phyloP scores from a whole-genome alignment of 257 asterid species.

The Nemophila menziesii region DNA sequence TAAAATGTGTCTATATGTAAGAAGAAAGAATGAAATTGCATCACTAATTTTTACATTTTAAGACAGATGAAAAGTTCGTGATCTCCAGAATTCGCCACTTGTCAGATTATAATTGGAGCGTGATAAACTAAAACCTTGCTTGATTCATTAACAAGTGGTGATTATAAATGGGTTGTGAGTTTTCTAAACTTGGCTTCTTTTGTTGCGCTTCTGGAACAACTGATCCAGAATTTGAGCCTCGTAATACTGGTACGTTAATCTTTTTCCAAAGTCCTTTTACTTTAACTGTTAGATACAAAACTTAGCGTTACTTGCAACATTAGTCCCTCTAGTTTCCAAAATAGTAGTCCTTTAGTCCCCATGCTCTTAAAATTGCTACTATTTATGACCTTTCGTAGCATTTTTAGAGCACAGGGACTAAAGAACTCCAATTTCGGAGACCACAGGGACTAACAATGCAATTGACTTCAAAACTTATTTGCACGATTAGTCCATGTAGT shows the following conservation, averaged over 20 bases:
- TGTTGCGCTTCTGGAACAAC: slow-evolving; percentile 28
- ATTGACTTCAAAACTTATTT: no score
- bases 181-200: slow-evolving; percentile 26
- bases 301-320: no score
- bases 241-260: slow-evolving; percentile 19
- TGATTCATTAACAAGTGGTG: slow-evolving; percentile 1
- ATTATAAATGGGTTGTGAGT: slow-evolving; percentile 32
- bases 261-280: background rate
- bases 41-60: background rate
- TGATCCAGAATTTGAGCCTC: slow-evolving; percentile 20
- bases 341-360: no score
- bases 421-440: no score
- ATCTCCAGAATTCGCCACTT: slow-evolving; percentile 2
- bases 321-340: no score
- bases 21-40: background rate
- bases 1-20: background rate
- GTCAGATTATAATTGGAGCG: background rate
- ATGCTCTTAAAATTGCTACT: no score
- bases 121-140: background rate
- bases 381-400: no score
- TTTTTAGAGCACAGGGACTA: no score
- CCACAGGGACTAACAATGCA: no score
- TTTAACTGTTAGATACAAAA: background rate
- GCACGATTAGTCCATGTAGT: no score
- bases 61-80: slow-evolving; percentile 14